A percentile compares a stretch with the other conserved stretches of the same genome.
Conservation (phyloP, 176 grass and related monocot genomes). For the sorghum (Sorghum bicolor) region DNA sequence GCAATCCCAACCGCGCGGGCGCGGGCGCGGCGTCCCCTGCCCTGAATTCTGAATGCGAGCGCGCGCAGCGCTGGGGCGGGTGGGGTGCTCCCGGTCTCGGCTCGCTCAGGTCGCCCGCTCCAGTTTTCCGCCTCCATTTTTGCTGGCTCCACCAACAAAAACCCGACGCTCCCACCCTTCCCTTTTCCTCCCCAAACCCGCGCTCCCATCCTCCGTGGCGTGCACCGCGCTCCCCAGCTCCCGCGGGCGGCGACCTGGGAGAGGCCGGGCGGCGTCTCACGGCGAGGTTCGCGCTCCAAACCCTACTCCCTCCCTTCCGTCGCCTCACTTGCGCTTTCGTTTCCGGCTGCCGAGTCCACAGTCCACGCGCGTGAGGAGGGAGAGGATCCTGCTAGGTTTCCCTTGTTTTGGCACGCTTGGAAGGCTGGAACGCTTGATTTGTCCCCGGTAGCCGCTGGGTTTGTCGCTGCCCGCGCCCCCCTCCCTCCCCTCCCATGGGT, state of each 20-base stretch:
- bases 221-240: background rate
- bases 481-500: background rate
- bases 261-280: background rate
- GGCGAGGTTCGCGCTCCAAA: slow-evolving; percentile 34
- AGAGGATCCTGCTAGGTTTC: slow-evolving; percentile 13
- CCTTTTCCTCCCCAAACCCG: background rate
- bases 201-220: background rate
- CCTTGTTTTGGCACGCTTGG: background rate
- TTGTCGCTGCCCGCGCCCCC: background rate
- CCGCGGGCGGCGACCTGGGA: background rate
- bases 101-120: background rate
- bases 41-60: slow-evolving; percentile 38
- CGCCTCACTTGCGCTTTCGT: background rate
- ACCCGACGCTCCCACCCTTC: background rate
- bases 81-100: background rate
- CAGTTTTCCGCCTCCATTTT: slow-evolving; percentile 1
- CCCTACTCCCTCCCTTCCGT: background rate
- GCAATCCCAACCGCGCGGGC: background rate
- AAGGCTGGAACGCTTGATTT: background rate
- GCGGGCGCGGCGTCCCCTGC: background rate
- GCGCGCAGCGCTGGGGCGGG: slow-evolving; percentile 10
- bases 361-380: background rate
- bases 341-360: background rate
- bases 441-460: background rate
- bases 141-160: slow-evolving; percentile 18